Percentiles rank a stretch among this genome's conserved stretches.
phyloP scores from a whole-genome alignment of 768 basidiomycete genomes.

The Kwoniella pini region DNA sequence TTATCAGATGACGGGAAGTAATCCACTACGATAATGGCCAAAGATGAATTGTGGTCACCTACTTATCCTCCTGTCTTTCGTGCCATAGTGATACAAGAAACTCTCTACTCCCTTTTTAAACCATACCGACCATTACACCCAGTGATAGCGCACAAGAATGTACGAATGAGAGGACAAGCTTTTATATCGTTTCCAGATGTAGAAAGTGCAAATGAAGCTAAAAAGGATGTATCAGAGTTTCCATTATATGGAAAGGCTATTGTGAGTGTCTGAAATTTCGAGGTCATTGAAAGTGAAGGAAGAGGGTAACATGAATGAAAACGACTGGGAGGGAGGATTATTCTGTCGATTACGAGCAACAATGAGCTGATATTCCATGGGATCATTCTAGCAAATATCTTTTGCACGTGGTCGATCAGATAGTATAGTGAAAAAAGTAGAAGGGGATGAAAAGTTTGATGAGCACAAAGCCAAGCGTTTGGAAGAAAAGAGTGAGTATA shows the following conservation, averaged over 20 bases:
- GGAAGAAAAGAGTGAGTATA: constrained; percentile 84
- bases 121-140: constrained; percentile 89
- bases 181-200: constrained; percentile 87
- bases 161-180: constrained; percentile 98
- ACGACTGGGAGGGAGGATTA: too few species aligned
- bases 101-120: constrained; percentile 84
- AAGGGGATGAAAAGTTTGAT: constrained; percentile 66
- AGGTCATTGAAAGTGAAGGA: too few species aligned
- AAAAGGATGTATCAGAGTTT: constrained; percentile 90
- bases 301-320: too few species aligned
- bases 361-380: too few species aligned
- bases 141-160: constrained; percentile 90
- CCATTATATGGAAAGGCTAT: constrained; percentile 96
- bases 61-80: not conserved
- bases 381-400: constrained; percentile 87
- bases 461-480: constrained; percentile 71
- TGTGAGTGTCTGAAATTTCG: too few species aligned
- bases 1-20: too few species aligned
- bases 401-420: constrained; percentile 89
- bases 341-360: not conserved
- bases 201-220: constrained; percentile 80
- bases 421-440: constrained; percentile 76
- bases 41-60: too few species aligned
- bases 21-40: not conserved
- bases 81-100: constrained; percentile 75